Conservation (phyloP, 345 rosid species). For the Pseudoturritis turrita region DNA sequence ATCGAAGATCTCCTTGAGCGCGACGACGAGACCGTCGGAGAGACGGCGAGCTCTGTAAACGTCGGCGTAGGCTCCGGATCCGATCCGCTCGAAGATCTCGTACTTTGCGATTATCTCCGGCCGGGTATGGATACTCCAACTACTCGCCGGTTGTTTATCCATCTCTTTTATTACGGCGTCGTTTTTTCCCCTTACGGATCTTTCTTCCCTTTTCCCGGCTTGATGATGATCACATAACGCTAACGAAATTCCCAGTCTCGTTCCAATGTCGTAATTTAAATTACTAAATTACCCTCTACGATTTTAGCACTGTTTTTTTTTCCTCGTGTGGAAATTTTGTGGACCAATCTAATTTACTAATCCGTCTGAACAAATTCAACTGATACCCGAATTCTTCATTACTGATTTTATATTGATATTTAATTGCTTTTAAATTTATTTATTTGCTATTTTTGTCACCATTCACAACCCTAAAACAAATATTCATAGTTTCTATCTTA, state of each 20-base stretch:
- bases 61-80: constrained; percentile 92
- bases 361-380: neutral
- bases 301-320: neutral
- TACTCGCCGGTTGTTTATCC: constrained; percentile 57
- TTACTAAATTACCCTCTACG: neutral
- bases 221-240: neutral
- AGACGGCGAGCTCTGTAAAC: constrained; percentile 79
- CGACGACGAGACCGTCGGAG: constrained; percentile 65
- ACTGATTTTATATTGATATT: no score
- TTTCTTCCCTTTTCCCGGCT: neutral
- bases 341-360: neutral
- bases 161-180: constrained; percentile 22
- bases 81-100: constrained; percentile 78
- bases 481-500: no score
- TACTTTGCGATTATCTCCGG: constrained; percentile 79
- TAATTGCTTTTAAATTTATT: no score
- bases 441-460: no score
- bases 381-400: no score
- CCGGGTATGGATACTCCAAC: constrained; percentile 98
- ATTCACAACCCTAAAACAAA: no score
- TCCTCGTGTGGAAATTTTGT: neutral
- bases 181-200: neutral
- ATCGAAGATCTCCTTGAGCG: constrained; percentile 95
- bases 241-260: neutral
- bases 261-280: no score